These are phyloP conservation scores for Cucumis hystrix DNA, from an alignment of 306 rosid species.

Conservation along the genomic window DNA sequence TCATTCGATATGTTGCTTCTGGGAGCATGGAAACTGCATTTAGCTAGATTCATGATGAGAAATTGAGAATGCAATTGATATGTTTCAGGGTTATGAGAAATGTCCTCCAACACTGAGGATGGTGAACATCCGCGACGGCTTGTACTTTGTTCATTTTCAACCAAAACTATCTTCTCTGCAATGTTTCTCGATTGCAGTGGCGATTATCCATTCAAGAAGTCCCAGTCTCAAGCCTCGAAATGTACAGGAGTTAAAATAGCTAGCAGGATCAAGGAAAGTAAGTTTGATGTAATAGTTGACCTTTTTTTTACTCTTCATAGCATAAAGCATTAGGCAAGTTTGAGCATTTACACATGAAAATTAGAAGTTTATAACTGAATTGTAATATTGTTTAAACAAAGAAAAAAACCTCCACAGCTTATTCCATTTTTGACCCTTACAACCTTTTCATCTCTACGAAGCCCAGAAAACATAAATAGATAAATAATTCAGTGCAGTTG, in stretches of 20 bases:
- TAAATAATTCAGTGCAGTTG: neutral
- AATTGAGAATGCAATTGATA: neutral
- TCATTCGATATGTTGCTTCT: neutral
- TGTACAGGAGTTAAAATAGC: slow-evolving; percentile 25
- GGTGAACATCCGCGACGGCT: slow-evolving; percentile 57
- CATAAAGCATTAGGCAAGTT: neutral
- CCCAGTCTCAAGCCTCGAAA: slow-evolving; percentile 50
- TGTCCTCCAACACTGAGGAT: slow-evolving; percentile 58
- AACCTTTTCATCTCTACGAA: neutral
- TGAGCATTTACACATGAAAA: neutral
- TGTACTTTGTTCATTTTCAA: slow-evolving; percentile 64
- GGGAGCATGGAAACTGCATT: neutral
- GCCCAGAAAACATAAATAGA: neutral
- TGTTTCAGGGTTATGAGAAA: slow-evolving; percentile 32
- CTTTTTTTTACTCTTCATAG: neutral
- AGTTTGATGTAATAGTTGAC: slow-evolving; percentile 14
- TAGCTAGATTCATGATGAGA: neutral
- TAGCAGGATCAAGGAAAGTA: slow-evolving; percentile 13
- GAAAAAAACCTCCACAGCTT: neutral
- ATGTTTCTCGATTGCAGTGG: slow-evolving; percentile 83
- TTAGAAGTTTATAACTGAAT: neutral
- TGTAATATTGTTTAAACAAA: neutral
- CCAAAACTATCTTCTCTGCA: slow-evolving; percentile 54
- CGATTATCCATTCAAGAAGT: slow-evolving; percentile 54
- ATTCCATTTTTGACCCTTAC: neutral